phyloP scores from a whole-genome alignment of 345 rosid genomes.

The Eucalyptus marginata region DNA sequence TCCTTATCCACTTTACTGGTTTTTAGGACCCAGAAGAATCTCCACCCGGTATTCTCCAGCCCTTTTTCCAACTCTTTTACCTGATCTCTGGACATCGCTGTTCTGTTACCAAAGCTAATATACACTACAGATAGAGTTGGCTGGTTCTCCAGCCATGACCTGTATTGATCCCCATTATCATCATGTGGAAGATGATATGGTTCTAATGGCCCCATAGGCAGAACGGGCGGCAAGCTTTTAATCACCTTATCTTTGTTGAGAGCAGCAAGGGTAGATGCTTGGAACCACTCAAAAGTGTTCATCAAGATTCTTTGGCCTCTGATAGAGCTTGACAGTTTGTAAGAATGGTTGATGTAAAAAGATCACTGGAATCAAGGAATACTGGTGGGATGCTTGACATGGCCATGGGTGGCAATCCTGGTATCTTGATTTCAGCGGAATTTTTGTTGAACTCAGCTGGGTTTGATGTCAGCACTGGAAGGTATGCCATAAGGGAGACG shows the following conservation, averaged over 20 bases:
- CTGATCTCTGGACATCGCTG: constrained; percentile 15
- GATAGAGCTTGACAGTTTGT: not conserved
- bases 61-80: constrained; percentile 3
- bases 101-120: constrained; percentile 34
- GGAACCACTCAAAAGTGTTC: constrained; percentile 20
- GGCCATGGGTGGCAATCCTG: constrained; percentile 18
- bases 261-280: constrained; percentile 2
- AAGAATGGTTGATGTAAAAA: not conserved
- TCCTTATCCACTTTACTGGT: constrained; percentile 15
- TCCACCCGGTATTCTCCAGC: constrained; percentile 6
- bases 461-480: not conserved
- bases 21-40: constrained; percentile 36
- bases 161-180: not conserved
- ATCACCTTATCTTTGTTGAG: not conserved
- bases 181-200: constrained; percentile 4
- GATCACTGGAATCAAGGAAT: not conserved
- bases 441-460: not conserved
- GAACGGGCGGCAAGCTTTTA: constrained; percentile 5
- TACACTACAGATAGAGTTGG: constrained; percentile 17
- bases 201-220: constrained; percentile 14
- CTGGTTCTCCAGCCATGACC: constrained; percentile 27
- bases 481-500: not conserved
- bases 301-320: constrained; percentile 7
- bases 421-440: not conserved
- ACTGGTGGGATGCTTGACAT: constrained; percentile 13